Evolutionary conservation across 305 asterid species (phyloP), one percentile per base, ranked within the genome.

Genomic region (Striga hermonthica): DNA sequence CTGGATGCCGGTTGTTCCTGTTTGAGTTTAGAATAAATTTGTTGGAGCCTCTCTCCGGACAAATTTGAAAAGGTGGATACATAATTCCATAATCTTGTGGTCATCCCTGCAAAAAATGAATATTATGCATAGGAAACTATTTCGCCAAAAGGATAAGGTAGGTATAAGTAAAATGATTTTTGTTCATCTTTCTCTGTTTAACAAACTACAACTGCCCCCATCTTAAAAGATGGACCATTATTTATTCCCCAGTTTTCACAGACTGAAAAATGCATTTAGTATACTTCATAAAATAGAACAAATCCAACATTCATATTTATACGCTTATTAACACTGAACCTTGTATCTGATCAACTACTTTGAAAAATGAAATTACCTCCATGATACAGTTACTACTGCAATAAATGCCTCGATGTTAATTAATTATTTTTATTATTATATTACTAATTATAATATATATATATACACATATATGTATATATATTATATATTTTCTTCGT

Each of bases 21-120:
- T 60, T 84, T 91, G 50, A 94, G 96, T 78, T 91, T 86, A 4
- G 95, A 74, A 73, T 94, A 94, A 48, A 94, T 87, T 80, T 94
- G 95, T 76, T 89, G 97, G 72, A 94, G 97, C 66, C 84, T 69
- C 81, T 85, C 96, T 3, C 98, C 99, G 0, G 97, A 82, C 76
- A 91, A 72, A 80, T 84, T 89, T 56, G 97, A 91, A 72, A 91
- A 94, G 63, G 95, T 85, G 9, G 97, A 91, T 38, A 91, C 98
- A 62, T 79, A 94, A 64, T 94, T 94, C 99, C 99, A 94, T 72
- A 91, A 82, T 73, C 96, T 87, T 49, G 91, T 92, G 41, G 85
- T 82, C 98, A 91, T 91, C 82, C 96, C 98, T 87, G 85, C 66
- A 55, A 69, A 75, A 57, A 57, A 22, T 39, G 6, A 43, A 61